Conservation (phyloP, 176 grass and related monocot genomes). For the Paspalum vaginatum region DNA sequence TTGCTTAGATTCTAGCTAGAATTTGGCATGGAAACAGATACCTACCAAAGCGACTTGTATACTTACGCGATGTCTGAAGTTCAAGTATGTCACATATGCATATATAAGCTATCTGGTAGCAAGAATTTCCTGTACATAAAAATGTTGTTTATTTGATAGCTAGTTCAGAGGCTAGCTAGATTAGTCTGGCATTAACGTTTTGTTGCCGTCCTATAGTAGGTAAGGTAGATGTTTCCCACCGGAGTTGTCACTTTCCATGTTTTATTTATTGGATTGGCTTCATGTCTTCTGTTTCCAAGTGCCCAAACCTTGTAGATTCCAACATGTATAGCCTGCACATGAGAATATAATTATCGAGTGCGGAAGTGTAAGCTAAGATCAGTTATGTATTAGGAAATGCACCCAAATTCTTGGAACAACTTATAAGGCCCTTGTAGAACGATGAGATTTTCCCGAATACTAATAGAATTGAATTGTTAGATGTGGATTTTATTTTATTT, state of each 20-base stretch:
- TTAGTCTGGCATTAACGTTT: constrained; percentile 28
- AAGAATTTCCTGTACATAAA: constrained; percentile 17
- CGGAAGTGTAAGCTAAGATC: neutral
- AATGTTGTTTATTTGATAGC: neutral
- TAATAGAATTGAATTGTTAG: neutral
- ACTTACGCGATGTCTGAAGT: neutral
- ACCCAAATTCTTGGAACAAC: neutral
- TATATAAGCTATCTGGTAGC: neutral
- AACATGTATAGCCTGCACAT: neutral
- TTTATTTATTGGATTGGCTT: constrained; percentile 27
- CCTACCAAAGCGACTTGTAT: neutral
- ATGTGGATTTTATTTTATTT: too few species aligned
- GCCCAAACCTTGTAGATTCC: constrained; percentile 11
- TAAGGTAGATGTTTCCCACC: constrained; percentile 17
- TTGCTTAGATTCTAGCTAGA: neutral
- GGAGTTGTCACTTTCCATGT: constrained; percentile 8
- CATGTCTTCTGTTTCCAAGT: constrained; percentile 34
- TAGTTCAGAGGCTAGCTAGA: constrained; percentile 17
- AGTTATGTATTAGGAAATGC: neutral
- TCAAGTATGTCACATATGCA: constrained; percentile 19
- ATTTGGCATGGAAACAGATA: neutral
- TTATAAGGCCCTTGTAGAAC: neutral
- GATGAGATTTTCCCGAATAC: neutral
- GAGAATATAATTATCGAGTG: neutral
- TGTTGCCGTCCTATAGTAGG: constrained; percentile 35